Percentiles rank a stretch among this genome's conserved stretches.
Conservation (phyloP, 257 asterid species). For the Gardenia jasminoides region DNA sequence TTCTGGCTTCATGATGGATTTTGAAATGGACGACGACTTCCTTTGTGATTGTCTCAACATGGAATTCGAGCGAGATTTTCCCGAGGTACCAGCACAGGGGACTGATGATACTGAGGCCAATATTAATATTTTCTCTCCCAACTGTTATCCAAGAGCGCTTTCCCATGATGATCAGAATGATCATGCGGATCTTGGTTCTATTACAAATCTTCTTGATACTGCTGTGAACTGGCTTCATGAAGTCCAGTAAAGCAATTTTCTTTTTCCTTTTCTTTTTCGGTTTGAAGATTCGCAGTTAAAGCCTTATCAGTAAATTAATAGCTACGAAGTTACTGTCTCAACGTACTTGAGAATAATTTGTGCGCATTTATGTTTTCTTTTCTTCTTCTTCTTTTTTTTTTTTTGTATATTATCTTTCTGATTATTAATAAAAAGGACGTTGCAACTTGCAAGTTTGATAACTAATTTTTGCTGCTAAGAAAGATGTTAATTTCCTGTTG, state of each 20-base stretch:
- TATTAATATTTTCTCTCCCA: neutral
- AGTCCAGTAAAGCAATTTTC: neutral
- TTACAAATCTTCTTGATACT: constrained; percentile 9
- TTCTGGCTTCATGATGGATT: neutral
- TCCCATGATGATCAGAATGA: neutral
- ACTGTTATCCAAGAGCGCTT: neutral
- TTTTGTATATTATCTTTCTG: neutral
- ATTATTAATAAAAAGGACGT: no score
- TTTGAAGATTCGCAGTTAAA: no score
- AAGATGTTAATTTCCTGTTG: neutral
- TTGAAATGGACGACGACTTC: constrained; percentile 10
- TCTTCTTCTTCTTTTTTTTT: no score
- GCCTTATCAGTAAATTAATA: no score
- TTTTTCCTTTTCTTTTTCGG: no score
- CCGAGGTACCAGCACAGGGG: neutral
- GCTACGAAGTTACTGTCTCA: no score
- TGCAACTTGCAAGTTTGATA: neutral
- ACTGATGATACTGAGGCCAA: no score
- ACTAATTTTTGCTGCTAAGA: no score
- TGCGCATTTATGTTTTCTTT: no score
- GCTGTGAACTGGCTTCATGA: constrained; percentile 9
- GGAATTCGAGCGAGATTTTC: neutral
- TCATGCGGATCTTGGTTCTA: neutral
- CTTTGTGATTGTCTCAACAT: neutral
- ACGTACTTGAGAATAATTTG: neutral